Conservation (phyloP, 2,329 filamentous ascomycete genomes). For the Diaporthe sp. region DNA sequence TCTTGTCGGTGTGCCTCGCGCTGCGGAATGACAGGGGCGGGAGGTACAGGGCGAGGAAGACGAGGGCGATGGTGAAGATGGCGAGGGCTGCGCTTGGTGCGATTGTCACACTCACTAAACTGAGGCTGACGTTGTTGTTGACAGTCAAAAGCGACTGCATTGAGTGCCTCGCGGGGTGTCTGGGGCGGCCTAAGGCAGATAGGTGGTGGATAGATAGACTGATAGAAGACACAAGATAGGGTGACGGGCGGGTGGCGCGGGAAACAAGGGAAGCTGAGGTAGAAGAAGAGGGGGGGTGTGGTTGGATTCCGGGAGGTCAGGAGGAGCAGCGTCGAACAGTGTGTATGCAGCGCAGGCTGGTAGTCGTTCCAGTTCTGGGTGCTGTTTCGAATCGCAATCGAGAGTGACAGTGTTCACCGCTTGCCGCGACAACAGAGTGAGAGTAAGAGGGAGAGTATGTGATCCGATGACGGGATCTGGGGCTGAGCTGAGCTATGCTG, state of each 20-base stretch:
- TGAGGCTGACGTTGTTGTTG: conserved; percentile 72
- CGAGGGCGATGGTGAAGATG: conserved; percentile 61
- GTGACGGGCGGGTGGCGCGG: conserved; percentile 33
- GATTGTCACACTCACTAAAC: conserved; percentile 69
- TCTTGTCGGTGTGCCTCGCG: conserved; percentile 30
- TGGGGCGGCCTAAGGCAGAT: not conserved
- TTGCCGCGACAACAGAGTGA: not conserved
- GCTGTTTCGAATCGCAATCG: not conserved
- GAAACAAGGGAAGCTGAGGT: not conserved
- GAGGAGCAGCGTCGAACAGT: conserved; percentile 6
- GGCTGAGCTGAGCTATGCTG: conserved; percentile 6
- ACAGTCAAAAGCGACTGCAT: conserved; percentile 72
- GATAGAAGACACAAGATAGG: conserved; percentile 12
- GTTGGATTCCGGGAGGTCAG: not conserved
- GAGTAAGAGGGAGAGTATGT: not conserved
- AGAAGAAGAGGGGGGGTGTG: not conserved
- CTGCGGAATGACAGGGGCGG: conserved; percentile 44
- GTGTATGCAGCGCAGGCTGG: not conserved
- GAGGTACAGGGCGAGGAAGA: conserved; percentile 65
- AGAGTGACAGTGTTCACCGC: not conserved
- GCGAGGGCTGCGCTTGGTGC: conserved; percentile 70
- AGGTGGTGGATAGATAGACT: not conserved
- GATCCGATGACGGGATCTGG: not conserved
- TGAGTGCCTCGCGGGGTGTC: conserved; percentile 44
- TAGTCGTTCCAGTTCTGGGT: not conserved